Evolutionary conservation across 2,329 filamentous ascomycete genomes (phyloP).

Genomic region (Penicillium concentricum): DNA sequence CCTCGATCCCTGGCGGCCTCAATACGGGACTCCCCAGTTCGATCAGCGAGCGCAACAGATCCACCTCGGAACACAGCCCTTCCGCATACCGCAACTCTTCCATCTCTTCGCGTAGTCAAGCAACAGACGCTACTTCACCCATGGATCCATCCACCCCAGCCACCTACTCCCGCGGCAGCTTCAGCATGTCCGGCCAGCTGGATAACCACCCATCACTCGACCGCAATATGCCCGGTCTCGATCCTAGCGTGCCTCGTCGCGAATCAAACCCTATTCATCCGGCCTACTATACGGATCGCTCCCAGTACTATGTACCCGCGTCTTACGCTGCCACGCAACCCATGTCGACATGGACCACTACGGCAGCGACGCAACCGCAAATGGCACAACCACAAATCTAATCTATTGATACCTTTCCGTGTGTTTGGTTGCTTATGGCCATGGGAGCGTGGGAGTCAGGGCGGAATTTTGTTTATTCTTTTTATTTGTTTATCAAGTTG

Average conservation of each 20-base stretch:
- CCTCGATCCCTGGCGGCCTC: conserved; percentile 33
- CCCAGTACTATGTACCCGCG: conserved; percentile 35
- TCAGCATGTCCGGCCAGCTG: conserved; percentile 35
- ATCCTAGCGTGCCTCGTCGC: conserved; percentile 35
- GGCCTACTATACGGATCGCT: conserved; percentile 38
- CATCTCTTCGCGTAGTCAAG: conserved; percentile 39
- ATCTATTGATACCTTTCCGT: conserved; percentile 12
- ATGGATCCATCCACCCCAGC: conserved; percentile 39
- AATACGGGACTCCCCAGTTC: conserved; percentile 33
- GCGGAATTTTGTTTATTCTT: neutral
- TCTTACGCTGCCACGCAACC: conserved; percentile 34
- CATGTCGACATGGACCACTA: conserved; percentile 39
- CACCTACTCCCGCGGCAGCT: conserved; percentile 40
- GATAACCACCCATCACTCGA: conserved; percentile 35
- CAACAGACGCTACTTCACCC: conserved; percentile 39
- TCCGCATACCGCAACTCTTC: conserved; percentile 42
- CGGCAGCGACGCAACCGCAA: conserved; percentile 38
- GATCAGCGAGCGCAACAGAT: conserved; percentile 38
- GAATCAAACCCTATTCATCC: conserved; percentile 37
- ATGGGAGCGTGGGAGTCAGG: conserved; percentile 6
- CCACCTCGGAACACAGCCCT: conserved; percentile 36
- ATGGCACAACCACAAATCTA: conserved; percentile 41
- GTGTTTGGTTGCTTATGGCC: conserved; percentile 4
- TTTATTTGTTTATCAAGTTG: neutral
- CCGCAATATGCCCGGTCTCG: conserved; percentile 33